Base-by-base conservation (phyloP, 176 grass and related monocot species). In the Aegilops speltoides region DNA sequence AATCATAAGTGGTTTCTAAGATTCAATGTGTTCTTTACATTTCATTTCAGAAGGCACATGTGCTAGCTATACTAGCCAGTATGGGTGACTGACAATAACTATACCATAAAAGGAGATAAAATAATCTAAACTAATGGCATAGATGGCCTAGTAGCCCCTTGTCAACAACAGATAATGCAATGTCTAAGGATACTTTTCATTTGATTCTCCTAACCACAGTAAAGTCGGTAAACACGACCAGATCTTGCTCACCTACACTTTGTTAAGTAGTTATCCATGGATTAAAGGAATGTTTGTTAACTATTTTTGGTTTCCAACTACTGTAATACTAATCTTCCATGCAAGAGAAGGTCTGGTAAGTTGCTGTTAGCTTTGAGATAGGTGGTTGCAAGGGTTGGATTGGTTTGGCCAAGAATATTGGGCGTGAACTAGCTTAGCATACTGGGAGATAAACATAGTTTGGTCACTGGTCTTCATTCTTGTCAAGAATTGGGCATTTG, bases 51-150 rank as follows among this genome's bases (percentile, higher is more conserved):
- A 67, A 80, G 52, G 26, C n/a, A 13, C 26, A 28, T 65, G 59
- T 59, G 71, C 32, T 23, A 56, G 31, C 2, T 31, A 80, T 68
- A 68, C 46, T 61, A 1, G 69, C 20, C 16, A 81, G 63, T 70
- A 41, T 17, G n/a, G 24, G 41, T 52, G 7, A 34, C 68, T 76
- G 37, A 81, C 64, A 56, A 56, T 56, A 83, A 43, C 13, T 20
- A 83, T 84, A 46, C 20, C 77, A 50, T 64, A 41, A 84, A 13
- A 70, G 17, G 10, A 63, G 25, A 6, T 56, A 19, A 25, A 17
- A 63, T 82, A 70, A 70, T 75, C 5, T 10, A 79, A 80, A 80
- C 45, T 56, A 76, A 60, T 82, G 31, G 50, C 37, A 52, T 8
- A 76, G 6, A 67, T 46, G 32, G 61, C 16, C 22, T 22, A 68